phyloP scores from a whole-genome alignment of 2,329 filamentous ascomycete species.

The Cryoendolithus antarcticus region DNA sequence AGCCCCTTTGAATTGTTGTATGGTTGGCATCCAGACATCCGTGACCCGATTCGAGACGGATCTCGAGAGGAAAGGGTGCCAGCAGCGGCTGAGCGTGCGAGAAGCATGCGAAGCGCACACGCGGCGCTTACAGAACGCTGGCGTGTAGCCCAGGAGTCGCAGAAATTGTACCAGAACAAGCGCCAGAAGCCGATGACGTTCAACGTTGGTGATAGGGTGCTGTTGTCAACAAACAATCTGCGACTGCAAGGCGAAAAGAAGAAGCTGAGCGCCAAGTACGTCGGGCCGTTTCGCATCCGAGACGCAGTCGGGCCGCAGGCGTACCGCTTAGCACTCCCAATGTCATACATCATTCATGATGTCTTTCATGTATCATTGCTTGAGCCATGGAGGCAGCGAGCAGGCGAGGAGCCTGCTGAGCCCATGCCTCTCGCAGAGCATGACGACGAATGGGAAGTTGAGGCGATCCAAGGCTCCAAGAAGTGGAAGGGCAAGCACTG shows the following conservation, averaged over 20 bases:
- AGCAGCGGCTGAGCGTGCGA: not conserved
- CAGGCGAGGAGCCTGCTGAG: not conserved
- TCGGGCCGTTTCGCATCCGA: not conserved
- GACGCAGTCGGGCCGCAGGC: not conserved
- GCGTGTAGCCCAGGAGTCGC: not conserved
- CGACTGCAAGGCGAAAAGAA: too few relatives aligned
- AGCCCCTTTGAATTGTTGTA: not conserved
- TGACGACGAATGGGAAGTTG: not conserved
- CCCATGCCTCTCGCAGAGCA: not conserved
- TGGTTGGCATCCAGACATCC: not conserved
- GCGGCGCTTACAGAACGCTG: not conserved
- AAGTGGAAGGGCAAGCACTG: not conserved
- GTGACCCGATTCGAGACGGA: not conserved
- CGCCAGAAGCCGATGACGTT: too few relatives aligned
- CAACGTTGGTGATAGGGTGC: too few relatives aligned
- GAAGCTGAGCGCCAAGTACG: too few relatives aligned
- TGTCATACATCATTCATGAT: not conserved
- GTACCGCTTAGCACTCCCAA: not conserved
- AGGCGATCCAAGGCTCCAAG: not conserved
- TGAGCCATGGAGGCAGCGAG: not conserved
- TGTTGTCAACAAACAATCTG: too few relatives aligned
- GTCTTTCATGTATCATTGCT: conserved; percentile 1
- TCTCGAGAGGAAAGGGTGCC: conserved; percentile 2
- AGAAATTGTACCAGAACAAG: conserved; percentile 5
- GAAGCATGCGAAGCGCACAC: conserved; percentile 2